These are phyloP conservation scores for Diutina ranongensis DNA, from an alignment of 1,139 yeast species.

Conservation along the genomic window DNA sequence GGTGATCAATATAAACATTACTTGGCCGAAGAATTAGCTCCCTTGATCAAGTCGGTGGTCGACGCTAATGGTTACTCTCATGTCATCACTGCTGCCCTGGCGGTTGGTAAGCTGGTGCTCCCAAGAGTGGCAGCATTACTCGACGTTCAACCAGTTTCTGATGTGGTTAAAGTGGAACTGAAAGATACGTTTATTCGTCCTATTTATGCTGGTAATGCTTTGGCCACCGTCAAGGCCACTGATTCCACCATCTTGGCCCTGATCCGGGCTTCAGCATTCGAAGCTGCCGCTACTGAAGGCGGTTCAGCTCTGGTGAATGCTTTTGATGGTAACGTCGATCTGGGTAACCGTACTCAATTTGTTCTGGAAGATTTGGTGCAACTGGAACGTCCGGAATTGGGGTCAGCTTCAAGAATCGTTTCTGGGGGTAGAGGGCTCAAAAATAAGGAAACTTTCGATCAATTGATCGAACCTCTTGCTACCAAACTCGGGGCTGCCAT, in stretches of 20 bases:
- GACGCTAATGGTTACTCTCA: slow-evolving; percentile 44
- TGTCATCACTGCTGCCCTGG: slow-evolving; percentile 70
- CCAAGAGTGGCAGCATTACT: slow-evolving; percentile 82
- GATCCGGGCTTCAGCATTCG: slow-evolving; percentile 78
- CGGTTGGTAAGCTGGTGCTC: slow-evolving; percentile 76
- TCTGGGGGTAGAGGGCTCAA: slow-evolving; percentile 94
- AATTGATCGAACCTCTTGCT: slow-evolving; percentile 73
- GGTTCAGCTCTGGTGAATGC: slow-evolving; percentile 21
- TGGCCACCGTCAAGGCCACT: slow-evolving; percentile 65
- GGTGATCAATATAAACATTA: slow-evolving; percentile 41
- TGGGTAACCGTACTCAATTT: slow-evolving; percentile 27
- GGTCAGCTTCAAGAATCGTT: slow-evolving; percentile 69
- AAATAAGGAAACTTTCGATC: slow-evolving; percentile 77
- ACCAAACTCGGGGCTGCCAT: slow-evolving; percentile 80
- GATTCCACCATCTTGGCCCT: slow-evolving; percentile 62
- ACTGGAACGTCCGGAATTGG: slow-evolving; percentile 85
- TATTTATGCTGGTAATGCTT: slow-evolving; percentile 91
- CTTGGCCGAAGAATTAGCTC: slow-evolving; percentile 57
- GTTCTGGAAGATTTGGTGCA: slow-evolving; percentile 62
- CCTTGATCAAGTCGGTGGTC: slow-evolving; percentile 38
- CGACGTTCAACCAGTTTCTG: slow-evolving; percentile 83
- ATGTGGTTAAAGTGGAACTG: slow-evolving; percentile 56
- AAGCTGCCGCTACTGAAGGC: slow-evolving; percentile 48
- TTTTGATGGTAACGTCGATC: slow-evolving; percentile 7
- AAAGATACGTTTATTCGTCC: slow-evolving; percentile 79